Evolutionary conservation across 352 stramenopile genomes (phyloP).

Genomic region (Phytophthora fragariaefolia): DNA sequence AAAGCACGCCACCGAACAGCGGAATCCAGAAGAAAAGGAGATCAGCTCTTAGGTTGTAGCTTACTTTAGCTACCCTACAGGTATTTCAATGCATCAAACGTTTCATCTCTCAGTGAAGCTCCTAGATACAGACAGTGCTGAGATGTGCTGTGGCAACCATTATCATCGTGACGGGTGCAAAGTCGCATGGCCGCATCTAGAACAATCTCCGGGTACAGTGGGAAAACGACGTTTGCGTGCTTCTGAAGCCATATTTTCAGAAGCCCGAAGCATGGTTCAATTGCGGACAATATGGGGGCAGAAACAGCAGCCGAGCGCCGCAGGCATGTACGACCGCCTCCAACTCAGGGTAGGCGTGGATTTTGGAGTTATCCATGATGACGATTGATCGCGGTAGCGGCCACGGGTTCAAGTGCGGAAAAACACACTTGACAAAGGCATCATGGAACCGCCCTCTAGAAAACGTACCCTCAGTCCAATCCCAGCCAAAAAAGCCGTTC

Average conservation of each 20-base stretch:
- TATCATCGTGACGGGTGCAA: neutral
- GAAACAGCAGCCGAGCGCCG: slow-evolving; percentile 69
- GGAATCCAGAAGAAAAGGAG: neutral
- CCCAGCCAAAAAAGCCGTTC: slow-evolving; percentile 4
- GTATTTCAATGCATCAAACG: neutral
- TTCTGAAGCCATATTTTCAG: slow-evolving; percentile 69
- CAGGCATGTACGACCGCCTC: slow-evolving; percentile 93
- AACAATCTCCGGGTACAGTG: slow-evolving; percentile 3
- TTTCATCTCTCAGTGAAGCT: neutral
- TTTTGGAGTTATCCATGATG: slow-evolving; percentile 50
- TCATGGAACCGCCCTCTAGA: slow-evolving; percentile 61
- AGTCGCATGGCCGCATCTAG: slow-evolving; percentile 1
- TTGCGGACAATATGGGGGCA: slow-evolving; percentile 25
- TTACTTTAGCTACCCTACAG: neutral
- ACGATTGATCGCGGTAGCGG: slow-evolving; percentile 70
- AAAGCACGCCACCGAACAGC: too few species aligned
- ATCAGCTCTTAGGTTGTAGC: neutral
- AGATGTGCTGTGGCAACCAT: neutral
- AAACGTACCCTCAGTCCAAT: slow-evolving; percentile 11
- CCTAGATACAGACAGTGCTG: slow-evolving; percentile 13
- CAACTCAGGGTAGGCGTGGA: slow-evolving; percentile 93
- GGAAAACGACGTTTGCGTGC: slow-evolving; percentile 11
- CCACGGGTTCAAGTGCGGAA: slow-evolving; percentile 91
- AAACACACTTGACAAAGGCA: slow-evolving; percentile 62
- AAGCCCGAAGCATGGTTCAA: slow-evolving; percentile 41